These are phyloP conservation scores for Hypholoma fasciculare DNA, from an alignment of 768 basidiomycete species.

Conservation along the genomic window DNA sequence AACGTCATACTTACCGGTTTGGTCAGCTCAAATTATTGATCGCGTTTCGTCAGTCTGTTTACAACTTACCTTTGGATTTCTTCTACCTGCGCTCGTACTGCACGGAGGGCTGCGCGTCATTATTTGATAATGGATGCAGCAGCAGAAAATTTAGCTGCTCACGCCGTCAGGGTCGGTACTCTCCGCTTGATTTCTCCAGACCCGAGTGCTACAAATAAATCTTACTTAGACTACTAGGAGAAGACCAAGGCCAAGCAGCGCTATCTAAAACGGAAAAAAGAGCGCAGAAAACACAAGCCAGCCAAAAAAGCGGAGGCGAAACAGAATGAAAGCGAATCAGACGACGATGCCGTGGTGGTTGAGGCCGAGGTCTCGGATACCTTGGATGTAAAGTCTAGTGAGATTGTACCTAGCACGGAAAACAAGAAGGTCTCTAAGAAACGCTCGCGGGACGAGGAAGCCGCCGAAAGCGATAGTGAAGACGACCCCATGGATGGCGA, in stretches of 20 bases:
- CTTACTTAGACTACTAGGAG: slow-evolving; percentile 19
- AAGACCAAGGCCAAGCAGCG: slow-evolving; percentile 32
- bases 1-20: too few species aligned
- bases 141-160: not conserved
- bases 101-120: too few species aligned
- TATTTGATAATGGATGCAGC: too few species aligned
- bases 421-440: slow-evolving; percentile 9
- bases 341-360: slow-evolving; percentile 1
- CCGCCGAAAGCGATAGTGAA: not conserved
- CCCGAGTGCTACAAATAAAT: slow-evolving; percentile 10
- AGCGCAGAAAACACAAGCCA: slow-evolving; percentile 25
- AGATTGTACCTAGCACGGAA: not conserved
- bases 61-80: too few species aligned
- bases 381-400: not conserved
- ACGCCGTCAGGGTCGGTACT: slow-evolving; percentile 10
- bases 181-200: not conserved
- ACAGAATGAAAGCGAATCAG: slow-evolving; percentile 1
- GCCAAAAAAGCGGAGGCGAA: slow-evolving; percentile 6
- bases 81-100: too few species aligned
- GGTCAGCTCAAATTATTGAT: too few species aligned
- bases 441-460: slow-evolving; percentile 6
- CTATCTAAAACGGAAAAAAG: slow-evolving; percentile 30
- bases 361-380: not conserved
- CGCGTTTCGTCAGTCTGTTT: too few species aligned
- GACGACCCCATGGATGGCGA: slow-evolving; percentile 7